A percentile compares a stretch with the other conserved stretches of the same genome.
Evolutionary conservation across 176 grass and related monocot genomes (phyloP).

Genomic region (Poa annua): DNA sequence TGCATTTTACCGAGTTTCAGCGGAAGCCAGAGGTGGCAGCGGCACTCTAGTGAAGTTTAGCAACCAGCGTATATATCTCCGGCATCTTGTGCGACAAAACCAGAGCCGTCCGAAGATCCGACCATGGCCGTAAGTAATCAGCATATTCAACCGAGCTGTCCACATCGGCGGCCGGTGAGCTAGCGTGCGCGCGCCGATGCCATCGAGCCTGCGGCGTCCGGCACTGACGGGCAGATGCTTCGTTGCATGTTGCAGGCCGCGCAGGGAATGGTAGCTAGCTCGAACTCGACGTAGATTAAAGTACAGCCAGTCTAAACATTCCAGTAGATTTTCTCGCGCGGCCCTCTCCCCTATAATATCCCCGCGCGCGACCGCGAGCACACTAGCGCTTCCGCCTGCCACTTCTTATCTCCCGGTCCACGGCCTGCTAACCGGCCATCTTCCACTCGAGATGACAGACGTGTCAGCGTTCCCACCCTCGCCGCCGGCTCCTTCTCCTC

Average conservation of each 20-base stretch:
- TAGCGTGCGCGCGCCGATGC: neutral
- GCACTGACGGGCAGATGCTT: neutral
- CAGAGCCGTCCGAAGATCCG: constrained; percentile 20
- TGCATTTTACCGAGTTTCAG: constrained; percentile 6
- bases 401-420: constrained; percentile 16
- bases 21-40: neutral
- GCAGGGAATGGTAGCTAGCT: neutral
- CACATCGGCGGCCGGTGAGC: neutral
- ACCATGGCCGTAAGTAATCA: neutral
- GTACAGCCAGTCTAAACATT: neutral
- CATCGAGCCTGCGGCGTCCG: neutral
- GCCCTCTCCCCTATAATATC: constrained; percentile 10
- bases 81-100: neutral
- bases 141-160: neutral
- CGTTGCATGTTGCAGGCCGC: neutral
- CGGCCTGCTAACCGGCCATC: neutral
- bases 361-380: neutral
- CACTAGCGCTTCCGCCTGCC: neutral
- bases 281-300: neutral
- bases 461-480: constrained; percentile 21
- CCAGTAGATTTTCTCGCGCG: constrained; percentile 38
- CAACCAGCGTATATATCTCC: neutral
- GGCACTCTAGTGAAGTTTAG: neutral
- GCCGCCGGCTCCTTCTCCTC: constrained; percentile 26
- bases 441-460: constrained; percentile 12